Percentiles rank a stretch among this genome's conserved stretches.
These are phyloP conservation scores for Tulasnella sp. DNA, from an alignment of 768 basidiomycete genomes.

Conservation along the genomic window DNA sequence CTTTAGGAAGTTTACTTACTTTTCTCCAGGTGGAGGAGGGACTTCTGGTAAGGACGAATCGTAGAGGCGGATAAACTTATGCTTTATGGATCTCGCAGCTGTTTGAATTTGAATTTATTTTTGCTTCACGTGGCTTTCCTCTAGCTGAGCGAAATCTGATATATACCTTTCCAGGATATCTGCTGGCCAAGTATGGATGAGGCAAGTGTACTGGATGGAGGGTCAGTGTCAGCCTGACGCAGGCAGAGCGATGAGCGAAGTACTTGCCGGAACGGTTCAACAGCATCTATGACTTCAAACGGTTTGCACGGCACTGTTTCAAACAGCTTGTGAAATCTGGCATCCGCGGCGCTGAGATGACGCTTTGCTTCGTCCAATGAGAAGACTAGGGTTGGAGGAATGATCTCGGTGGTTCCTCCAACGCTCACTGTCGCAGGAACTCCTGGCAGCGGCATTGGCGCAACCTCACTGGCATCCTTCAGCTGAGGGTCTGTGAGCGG, in stretches of 20 bases:
- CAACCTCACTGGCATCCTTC: background rate
- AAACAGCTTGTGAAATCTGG: slow-evolving; percentile 63
- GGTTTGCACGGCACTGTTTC: slow-evolving; percentile 56
- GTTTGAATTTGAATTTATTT: slow-evolving; percentile 76
- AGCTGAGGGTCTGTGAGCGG: background rate
- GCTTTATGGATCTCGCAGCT: slow-evolving; percentile 76
- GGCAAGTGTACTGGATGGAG: slow-evolving; percentile 43
- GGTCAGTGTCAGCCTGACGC: slow-evolving; percentile 1
- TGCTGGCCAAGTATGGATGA: slow-evolving; percentile 56
- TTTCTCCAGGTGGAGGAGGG: slow-evolving; percentile 17
- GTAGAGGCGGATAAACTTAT: slow-evolving; percentile 67
- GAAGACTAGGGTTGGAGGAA: slow-evolving; percentile 66
- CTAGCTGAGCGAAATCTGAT: background rate
- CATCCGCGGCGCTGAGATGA: slow-evolving; percentile 56
- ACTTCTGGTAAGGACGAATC: slow-evolving; percentile 65
- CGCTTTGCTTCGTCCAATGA: slow-evolving; percentile 62
- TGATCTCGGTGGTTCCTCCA: slow-evolving; percentile 23
- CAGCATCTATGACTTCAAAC: slow-evolving; percentile 56
- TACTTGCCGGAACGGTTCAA: slow-evolving; percentile 72
- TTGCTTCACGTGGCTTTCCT: slow-evolving; percentile 33
- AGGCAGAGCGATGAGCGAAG: background rate
- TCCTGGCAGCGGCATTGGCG: background rate
- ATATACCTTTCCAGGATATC: background rate
- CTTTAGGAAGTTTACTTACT: slow-evolving; percentile 8
- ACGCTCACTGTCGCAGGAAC: too few species aligned